These are phyloP conservation scores for Pleodorina starrii DNA, from an alignment of 139 green algal genomes.

Conservation along the genomic window DNA sequence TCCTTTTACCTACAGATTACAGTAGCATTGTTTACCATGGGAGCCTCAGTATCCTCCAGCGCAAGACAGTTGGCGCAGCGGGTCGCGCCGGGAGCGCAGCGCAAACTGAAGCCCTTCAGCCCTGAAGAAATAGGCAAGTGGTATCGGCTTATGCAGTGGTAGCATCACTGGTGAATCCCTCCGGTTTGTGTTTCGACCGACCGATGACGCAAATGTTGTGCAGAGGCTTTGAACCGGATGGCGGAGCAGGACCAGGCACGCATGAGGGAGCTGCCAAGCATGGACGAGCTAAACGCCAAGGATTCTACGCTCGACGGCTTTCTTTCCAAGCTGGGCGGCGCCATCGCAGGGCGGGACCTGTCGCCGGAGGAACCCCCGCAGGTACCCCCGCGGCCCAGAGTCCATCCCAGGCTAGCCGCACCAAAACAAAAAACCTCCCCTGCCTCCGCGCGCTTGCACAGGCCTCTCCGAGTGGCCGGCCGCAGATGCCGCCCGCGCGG, in stretches of 20 bases:
- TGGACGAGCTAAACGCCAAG: constrained; percentile 49
- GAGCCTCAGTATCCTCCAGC: neutral
- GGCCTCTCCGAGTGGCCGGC: neutral
- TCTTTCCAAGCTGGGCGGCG: constrained; percentile 33
- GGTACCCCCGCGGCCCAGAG: no score
- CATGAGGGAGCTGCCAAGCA: constrained; percentile 43
- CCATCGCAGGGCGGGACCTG: constrained; percentile 28
- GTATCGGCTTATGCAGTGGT: no score
- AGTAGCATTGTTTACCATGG: constrained; percentile 10
- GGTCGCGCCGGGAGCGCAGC: neutral
- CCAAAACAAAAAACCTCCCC: no score
- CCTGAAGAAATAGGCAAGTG: constrained; percentile 17
- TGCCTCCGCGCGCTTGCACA: neutral
- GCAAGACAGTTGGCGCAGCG: constrained; percentile 8
- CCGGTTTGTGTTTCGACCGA: no score
- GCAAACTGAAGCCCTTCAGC: constrained; percentile 29
- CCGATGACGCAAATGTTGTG: no score
- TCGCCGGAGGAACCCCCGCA: neutral
- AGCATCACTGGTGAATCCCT: no score
- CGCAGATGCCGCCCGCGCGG: constrained; percentile 30
- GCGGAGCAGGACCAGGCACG: constrained; percentile 44
- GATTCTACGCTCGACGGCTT: constrained; percentile 41
- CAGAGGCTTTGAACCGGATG: constrained; percentile 46
- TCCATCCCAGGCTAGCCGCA: no score
- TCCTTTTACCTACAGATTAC: no score